Percentiles rank a stretch among this genome's conserved stretches.
These are phyloP conservation scores for Clavulina sp. DNA, from an alignment of 768 basidiomycete genomes.

Conservation along the genomic window DNA sequence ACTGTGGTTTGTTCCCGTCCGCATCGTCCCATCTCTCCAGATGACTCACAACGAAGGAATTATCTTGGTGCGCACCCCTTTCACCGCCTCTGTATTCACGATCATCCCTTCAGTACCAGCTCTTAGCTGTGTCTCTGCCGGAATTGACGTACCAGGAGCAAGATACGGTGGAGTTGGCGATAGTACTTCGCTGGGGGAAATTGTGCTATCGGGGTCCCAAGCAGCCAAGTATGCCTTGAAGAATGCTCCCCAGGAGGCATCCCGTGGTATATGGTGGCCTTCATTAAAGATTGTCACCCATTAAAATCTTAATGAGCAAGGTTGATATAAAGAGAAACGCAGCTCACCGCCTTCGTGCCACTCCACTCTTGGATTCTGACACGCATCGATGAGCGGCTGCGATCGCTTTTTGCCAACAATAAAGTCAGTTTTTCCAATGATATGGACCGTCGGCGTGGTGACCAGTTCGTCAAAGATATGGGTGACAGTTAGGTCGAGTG, in stretches of 20 bases:
- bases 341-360: slow-evolving; percentile 64
- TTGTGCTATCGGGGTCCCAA: slow-evolving; percentile 7
- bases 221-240: slow-evolving; percentile 35
- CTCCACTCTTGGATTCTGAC: slow-evolving; percentile 44
- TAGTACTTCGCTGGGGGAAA: background rate
- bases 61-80: too few species aligned
- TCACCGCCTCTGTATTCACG: too few species aligned
- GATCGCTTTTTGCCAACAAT: slow-evolving; percentile 58
- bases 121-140: too few species aligned
- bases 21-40: too few species aligned
- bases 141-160: too few species aligned
- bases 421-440: slow-evolving; percentile 60
- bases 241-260: slow-evolving; percentile 59
- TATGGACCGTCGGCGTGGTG: slow-evolving; percentile 57
- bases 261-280: slow-evolving; percentile 78
- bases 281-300: slow-evolving; percentile 1
- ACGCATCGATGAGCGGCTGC: slow-evolving; percentile 34
- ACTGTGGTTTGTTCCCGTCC: too few species aligned
- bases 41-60: too few species aligned
- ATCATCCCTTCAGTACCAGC: too few species aligned
- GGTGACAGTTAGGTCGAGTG: too few species aligned
- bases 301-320: too few species aligned
- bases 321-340: too few species aligned
- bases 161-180: background rate
- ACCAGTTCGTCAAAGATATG: too few species aligned